Base-by-base conservation (phyloP, 1,284 basidiomycete species). In the Cryptococcus sp. region DNA sequence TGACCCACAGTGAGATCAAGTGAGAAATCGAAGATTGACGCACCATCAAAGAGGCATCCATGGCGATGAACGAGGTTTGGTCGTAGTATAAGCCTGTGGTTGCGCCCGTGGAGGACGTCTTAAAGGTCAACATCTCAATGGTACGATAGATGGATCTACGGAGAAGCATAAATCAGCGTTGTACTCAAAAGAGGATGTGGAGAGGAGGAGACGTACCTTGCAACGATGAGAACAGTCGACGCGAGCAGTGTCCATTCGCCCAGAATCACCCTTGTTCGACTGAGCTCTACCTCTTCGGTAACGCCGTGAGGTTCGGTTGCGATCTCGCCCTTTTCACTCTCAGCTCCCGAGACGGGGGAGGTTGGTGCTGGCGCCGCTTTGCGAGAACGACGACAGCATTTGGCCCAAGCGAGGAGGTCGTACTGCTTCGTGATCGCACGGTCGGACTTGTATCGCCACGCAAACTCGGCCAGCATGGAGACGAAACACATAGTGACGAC, bases 31-130 rank as follows among this genome's bases (percentile, higher is more conserved):
- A 35, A 10, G 13, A 10, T 35, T 5, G 31, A 49, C 38, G 3
- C 8, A 50, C 48, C 55, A 57, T 57, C 40, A 41, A 22, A 10
- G 44, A 44, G 11, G 55, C 41, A 23, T 51, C 55, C 27, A 50
- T 31, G 0, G 49, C 55, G 40, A 51, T 35, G 27, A 51, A 51
- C 48, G 45, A 16, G 41, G 45, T 57, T 41, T 57, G 48, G 27
- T 57, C 42, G 20, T 35, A 48, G 27, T 51, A 50, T 8, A 23
- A 20, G 6, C 48, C 55, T 7, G 48, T 31, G 27, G 42, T 8
- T 3, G 27, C 48, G 20, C 48, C 25, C 1, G 27, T 27, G 2
- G 31, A 35, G 7, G 31, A 35, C 7, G 31, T 35, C 13, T 35
- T 35, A 27, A 46, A 56, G 10, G 39, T 39, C 11, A 56, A 22